phyloP scores from a whole-genome alignment of 1,139 yeast genomes.

The Hemisphaericaspora subhashii region DNA sequence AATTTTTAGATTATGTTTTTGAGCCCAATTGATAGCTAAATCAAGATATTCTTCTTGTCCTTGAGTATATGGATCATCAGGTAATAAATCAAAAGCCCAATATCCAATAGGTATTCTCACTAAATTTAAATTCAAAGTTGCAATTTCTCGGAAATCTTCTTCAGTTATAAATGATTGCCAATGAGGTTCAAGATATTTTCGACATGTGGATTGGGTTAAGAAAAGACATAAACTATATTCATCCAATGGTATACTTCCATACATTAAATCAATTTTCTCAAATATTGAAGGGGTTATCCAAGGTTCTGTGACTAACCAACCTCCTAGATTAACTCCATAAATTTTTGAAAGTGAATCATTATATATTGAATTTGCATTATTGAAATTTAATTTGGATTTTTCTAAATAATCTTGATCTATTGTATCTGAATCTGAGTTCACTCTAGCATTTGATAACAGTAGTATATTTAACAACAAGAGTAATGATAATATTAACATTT shows the following conservation, averaged over 20 bases:
- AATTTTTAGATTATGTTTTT: slow-evolving; percentile 18
- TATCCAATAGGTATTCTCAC: slow-evolving; percentile 28
- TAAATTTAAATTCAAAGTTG: slow-evolving; percentile 21
- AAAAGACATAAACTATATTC: slow-evolving; percentile 19
- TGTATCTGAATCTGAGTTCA: slow-evolving; percentile 3
- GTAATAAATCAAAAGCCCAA: slow-evolving; percentile 25
- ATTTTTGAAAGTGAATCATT: slow-evolving; percentile 11
- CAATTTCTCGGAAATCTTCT: slow-evolving; percentile 20
- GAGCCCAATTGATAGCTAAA: slow-evolving; percentile 24
- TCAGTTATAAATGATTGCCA: slow-evolving; percentile 23
- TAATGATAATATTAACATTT: neutral
- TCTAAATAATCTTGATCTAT: slow-evolving; percentile 1
- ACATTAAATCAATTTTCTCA: slow-evolving; percentile 14
- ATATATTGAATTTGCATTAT: slow-evolving; percentile 6
- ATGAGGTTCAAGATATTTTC: slow-evolving; percentile 17
- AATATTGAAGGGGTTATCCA: slow-evolving; percentile 28
- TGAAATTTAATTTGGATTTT: neutral
- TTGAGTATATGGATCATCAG: slow-evolving; percentile 22
- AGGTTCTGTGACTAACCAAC: slow-evolving; percentile 31
- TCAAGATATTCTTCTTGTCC: slow-evolving; percentile 28
- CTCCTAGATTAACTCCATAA: slow-evolving; percentile 27
- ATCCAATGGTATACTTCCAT: slow-evolving; percentile 21
- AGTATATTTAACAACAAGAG: slow-evolving; percentile 2
- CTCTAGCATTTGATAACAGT: slow-evolving; percentile 1
- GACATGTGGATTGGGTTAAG: slow-evolving; percentile 16